A percentile compares a stretch with the other conserved stretches of the same genome.
Evolutionary conservation across 1,284 basidiomycete species (phyloP).

Genomic region (Somion occarium): DNA sequence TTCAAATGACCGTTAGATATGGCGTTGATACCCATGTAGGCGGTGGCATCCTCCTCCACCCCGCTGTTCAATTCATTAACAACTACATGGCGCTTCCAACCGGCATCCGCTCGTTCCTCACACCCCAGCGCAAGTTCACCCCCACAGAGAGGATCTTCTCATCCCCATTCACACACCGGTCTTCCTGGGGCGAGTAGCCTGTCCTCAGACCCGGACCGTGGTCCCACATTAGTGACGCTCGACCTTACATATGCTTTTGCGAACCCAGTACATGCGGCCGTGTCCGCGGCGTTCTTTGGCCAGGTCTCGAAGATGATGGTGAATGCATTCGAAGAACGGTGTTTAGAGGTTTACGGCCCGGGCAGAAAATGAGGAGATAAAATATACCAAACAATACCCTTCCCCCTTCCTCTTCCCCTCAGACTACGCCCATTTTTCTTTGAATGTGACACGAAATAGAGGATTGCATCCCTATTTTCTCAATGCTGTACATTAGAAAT

Average conservation of each 20-base stretch:
- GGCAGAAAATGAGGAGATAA: conserved; percentile 23
- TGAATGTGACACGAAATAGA: too few relatives aligned
- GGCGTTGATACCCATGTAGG: conserved; percentile 31
- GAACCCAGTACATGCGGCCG: conserved; percentile 80
- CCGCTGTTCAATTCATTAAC: conserved; percentile 83
- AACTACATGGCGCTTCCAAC: conserved; percentile 79
- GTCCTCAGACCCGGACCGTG: conserved; percentile 22
- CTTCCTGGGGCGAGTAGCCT: neutral
- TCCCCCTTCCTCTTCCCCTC: too few relatives aligned
- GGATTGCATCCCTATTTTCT: too few relatives aligned
- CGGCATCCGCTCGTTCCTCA: conserved; percentile 41
- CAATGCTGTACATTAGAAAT: too few relatives aligned
- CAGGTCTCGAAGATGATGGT: conserved; percentile 89
- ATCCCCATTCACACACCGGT: conserved; percentile 1
- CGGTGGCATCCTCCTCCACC: conserved; percentile 77
- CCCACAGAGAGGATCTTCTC: neutral
- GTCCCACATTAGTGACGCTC: conserved; percentile 71
- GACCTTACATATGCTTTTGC: conserved; percentile 85
- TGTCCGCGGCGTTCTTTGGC: conserved; percentile 82
- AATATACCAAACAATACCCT: too few relatives aligned
- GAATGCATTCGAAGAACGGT: conserved; percentile 85
- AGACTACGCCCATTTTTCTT: too few relatives aligned
- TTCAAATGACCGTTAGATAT: conserved; percentile 11
- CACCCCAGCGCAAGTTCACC: conserved; percentile 28
- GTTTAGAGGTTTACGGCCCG: conserved; percentile 63